Conservation (phyloP, 1,139 yeast genomes). For the Diutina neorugosa region DNA sequence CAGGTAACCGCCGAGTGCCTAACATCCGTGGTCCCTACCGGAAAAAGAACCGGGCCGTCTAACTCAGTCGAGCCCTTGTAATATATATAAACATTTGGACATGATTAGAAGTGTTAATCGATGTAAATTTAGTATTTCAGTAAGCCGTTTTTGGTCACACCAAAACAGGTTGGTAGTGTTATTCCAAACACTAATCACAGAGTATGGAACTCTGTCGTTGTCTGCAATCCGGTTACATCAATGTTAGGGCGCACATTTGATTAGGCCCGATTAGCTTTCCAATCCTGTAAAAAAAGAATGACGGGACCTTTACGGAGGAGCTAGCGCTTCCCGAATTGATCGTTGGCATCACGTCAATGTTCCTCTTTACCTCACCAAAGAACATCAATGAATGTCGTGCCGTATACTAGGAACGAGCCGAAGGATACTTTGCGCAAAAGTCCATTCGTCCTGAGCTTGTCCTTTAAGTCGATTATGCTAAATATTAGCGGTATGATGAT, state of each 20-base stretch:
- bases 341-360: neutral
- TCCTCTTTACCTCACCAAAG: neutral
- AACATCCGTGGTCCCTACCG: conserved; percentile 27
- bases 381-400: conserved; percentile 36
- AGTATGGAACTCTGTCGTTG: too few relatives aligned
- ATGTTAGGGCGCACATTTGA: too few relatives aligned
- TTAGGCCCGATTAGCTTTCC: too few relatives aligned
- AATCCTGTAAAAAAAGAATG: too few relatives aligned
- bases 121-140: too few relatives aligned
- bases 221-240: too few relatives aligned
- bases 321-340: neutral
- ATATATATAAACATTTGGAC: neutral
- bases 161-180: too few relatives aligned
- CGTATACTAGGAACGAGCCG: conserved; percentile 72
- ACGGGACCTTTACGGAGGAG: neutral
- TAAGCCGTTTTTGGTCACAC: too few relatives aligned
- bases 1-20: conserved; percentile 20
- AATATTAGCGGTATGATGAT: conserved; percentile 39
- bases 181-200: too few relatives aligned
- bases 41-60: conserved; percentile 18
- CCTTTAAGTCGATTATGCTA: conserved; percentile 51
- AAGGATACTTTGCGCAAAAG: conserved; percentile 86
- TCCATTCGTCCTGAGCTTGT: conserved; percentile 46
- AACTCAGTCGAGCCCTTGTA: neutral
- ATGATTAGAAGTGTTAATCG: neutral